phyloP scores from a whole-genome alignment of 169 alveolate species.

The Plasmodium inui region DNA sequence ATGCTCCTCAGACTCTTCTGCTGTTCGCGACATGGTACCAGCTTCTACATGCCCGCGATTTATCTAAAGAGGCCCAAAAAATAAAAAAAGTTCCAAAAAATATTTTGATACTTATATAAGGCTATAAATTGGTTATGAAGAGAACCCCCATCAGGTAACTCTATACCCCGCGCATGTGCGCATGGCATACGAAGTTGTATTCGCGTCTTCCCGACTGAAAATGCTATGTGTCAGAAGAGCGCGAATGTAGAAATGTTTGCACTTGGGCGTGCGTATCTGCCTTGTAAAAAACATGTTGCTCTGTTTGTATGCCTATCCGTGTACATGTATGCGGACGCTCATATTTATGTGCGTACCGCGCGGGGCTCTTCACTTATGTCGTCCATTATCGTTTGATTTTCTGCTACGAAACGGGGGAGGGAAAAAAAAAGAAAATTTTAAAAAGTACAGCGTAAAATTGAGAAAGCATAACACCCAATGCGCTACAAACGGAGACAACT shows the following conservation, averaged over 20 bases:
- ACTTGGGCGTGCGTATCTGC: background rate
- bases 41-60: background rate
- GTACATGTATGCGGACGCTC: background rate
- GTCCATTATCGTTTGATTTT: slow-evolving; percentile 20
- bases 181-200: background rate
- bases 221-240: background rate
- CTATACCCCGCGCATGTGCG: background rate
- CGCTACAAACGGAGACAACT: background rate
- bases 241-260: background rate
- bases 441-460: background rate
- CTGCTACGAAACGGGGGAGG: slow-evolving; percentile 10
- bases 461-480: background rate
- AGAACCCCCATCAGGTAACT: background rate
- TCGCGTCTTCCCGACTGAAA: background rate
- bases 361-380: slow-evolving; percentile 44
- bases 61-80: background rate
- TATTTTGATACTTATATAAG: background rate
- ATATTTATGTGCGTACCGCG: background rate
- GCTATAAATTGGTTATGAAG: background rate
- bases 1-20: slow-evolving; percentile 13
- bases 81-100: background rate
- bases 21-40: background rate
- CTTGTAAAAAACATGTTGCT: background rate
- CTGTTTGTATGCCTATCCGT: background rate
- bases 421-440: background rate